Conservation (phyloP, 352 stramenopile species). For the Globisporangium canariense region DNA sequence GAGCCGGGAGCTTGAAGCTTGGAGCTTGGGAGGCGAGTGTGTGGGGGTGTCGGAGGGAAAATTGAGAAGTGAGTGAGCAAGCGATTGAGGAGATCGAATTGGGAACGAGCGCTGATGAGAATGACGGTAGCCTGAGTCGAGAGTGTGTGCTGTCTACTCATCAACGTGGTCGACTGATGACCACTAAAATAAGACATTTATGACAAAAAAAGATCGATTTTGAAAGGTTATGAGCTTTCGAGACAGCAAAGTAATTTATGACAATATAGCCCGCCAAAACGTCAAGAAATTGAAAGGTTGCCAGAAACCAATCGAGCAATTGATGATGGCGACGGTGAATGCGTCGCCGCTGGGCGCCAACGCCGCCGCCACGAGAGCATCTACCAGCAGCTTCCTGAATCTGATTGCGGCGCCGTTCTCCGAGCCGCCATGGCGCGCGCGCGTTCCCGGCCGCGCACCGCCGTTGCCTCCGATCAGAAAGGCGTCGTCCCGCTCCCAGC, state of each 20-base stretch:
- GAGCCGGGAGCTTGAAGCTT: background rate
- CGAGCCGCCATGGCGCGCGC: conserved; percentile 12
- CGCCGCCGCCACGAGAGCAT: background rate
- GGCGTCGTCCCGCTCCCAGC: background rate
- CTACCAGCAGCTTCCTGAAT: conserved; percentile 4
- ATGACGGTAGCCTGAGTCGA: background rate
- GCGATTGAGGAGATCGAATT: background rate
- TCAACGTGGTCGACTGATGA: background rate
- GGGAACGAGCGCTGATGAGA: background rate
- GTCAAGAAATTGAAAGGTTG: background rate
- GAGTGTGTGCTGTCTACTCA: background rate
- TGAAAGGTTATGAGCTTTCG: no score
- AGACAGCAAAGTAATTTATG: no score
- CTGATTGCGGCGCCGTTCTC: conserved; percentile 3
- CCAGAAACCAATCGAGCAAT: background rate
- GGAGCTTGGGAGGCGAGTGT: background rate
- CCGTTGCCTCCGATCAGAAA: background rate
- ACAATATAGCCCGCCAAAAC: background rate
- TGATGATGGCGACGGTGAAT: background rate
- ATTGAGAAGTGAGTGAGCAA: background rate
- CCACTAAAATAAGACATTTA: no score
- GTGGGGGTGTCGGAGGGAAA: background rate
- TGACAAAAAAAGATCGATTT: no score
- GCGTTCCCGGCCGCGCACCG: background rate
- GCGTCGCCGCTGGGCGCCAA: background rate